phyloP scores from a whole-genome alignment of 1,284 basidiomycete genomes.

The Ceratobasidium sp. region DNA sequence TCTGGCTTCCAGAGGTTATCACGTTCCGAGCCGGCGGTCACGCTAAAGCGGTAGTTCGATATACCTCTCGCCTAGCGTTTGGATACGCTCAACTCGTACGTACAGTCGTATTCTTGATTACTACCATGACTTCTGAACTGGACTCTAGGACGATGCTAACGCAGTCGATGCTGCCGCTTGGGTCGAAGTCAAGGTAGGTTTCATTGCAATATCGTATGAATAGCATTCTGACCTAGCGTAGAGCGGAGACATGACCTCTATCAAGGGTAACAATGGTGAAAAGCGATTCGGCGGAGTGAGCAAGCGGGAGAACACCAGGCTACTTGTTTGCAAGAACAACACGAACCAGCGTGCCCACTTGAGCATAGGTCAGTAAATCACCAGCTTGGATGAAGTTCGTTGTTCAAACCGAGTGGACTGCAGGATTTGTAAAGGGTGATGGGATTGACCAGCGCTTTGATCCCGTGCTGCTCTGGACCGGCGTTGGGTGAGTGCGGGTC shows the following conservation, averaged over 20 bases:
- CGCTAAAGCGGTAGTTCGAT: conserved; percentile 4
- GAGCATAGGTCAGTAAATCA: conserved; percentile 19
- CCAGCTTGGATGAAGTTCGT: not conserved
- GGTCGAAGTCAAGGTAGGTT: conserved; percentile 11
- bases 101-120: not conserved
- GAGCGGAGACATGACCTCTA: conserved; percentile 28
- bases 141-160: not conserved
- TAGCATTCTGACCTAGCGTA: not conserved
- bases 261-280: not conserved
- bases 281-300: conserved; percentile 22
- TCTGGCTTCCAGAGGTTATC: conserved; percentile 1
- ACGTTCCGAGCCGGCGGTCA: conserved; percentile 24
- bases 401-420: not conserved
- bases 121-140: not conserved
- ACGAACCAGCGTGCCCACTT: conserved; percentile 14
- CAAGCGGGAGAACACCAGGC: conserved; percentile 17
- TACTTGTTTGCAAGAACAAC: conserved; percentile 37
- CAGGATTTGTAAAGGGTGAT: conserved; percentile 34
- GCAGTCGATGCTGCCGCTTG: conserved; percentile 20
- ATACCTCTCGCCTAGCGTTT: conserved; percentile 9
- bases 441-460: conserved; percentile 20
- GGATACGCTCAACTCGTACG: conserved; percentile 23
- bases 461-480: conserved; percentile 3
- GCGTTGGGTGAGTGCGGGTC: conserved; percentile 6
- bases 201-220: not conserved